Conservation (phyloP, 2,329 filamentous ascomycete genomes). For the Fusarium hostae region DNA sequence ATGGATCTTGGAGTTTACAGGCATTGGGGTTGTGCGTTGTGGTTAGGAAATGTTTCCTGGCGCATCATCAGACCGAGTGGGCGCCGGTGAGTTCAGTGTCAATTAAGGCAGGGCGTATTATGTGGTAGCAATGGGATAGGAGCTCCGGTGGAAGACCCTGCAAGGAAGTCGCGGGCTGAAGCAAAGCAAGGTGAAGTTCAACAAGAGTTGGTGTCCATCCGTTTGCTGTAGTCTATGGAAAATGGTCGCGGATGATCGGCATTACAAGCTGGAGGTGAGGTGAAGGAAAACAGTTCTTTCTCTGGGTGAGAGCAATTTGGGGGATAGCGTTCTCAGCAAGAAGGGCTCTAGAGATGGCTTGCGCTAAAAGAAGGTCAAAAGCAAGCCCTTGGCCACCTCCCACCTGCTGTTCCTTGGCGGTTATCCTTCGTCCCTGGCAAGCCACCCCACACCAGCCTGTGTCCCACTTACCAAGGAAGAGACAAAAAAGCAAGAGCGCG, state of each 20-base stretch:
- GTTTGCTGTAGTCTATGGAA: neutral
- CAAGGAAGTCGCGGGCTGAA: slow-evolving; percentile 1
- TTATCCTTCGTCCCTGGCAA: slow-evolving; percentile 26
- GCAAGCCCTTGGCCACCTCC: slow-evolving; percentile 12
- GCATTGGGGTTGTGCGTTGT: neutral
- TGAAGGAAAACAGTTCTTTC: slow-evolving; percentile 10
- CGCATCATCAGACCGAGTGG: neutral
- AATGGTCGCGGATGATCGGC: slow-evolving; percentile 23
- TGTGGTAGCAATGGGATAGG: slow-evolving; percentile 7
- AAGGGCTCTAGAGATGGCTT: slow-evolving; percentile 14
- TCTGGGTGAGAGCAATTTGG: slow-evolving; percentile 6
- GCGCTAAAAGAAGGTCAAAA: slow-evolving; percentile 20
- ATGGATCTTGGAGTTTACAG: neutral
- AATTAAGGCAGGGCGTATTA: slow-evolving; percentile 2
- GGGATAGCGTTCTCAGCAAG: slow-evolving; percentile 10
- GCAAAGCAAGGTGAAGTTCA: slow-evolving; percentile 18
- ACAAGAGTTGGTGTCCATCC: slow-evolving; percentile 4
- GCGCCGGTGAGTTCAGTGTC: slow-evolving; percentile 2
- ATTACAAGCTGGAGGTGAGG: slow-evolving; percentile 26
- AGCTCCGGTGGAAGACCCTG: slow-evolving; percentile 7
- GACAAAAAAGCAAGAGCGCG: neutral
- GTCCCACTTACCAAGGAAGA: neutral
- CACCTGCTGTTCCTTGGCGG: slow-evolving; percentile 20
- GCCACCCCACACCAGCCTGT: slow-evolving; percentile 30
- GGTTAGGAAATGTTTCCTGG: neutral